Evolutionary conservation across 2,329 filamentous ascomycete genomes (phyloP).

Genomic region (Lasiodiplodia gonubiensis): DNA sequence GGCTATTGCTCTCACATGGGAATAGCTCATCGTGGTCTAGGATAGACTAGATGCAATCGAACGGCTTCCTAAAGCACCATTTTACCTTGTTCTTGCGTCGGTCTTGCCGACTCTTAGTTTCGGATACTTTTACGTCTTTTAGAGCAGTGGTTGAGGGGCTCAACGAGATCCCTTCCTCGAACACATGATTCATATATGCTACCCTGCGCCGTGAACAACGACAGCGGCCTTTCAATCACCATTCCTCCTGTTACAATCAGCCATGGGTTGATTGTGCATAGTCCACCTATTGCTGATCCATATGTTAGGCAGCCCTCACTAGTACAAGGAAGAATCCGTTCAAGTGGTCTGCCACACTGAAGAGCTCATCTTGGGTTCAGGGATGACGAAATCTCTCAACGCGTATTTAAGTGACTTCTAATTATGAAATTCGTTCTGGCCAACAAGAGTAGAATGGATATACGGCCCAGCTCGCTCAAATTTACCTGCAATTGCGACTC

Average conservation of each 20-base stretch:
- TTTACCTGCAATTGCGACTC: neutral
- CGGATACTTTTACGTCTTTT: neutral
- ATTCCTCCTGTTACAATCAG: neutral
- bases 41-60: slow-evolving; percentile 18
- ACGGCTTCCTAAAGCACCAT: neutral
- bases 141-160: neutral
- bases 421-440: neutral
- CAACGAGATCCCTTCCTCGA: neutral
- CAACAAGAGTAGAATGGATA: neutral
- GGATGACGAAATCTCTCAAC: neutral
- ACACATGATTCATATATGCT: neutral
- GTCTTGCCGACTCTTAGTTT: neutral
- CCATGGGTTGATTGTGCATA: neutral
- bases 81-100: neutral
- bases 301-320: too few species aligned
- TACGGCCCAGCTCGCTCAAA: neutral
- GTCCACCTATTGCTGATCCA: neutral
- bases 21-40: slow-evolving; percentile 15
- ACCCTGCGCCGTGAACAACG: too few species aligned
- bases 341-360: neutral
- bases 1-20: neutral
- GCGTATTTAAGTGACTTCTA: neutral
- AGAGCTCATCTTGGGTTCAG: neutral
- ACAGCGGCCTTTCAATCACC: neutral
- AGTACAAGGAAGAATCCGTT: neutral